Percentiles rank a stretch among this genome's conserved stretches.
Evolutionary conservation across 192 early-diverging fungal genomes (phyloP).

Genomic region (Globomyces pollinis-pini): DNA sequence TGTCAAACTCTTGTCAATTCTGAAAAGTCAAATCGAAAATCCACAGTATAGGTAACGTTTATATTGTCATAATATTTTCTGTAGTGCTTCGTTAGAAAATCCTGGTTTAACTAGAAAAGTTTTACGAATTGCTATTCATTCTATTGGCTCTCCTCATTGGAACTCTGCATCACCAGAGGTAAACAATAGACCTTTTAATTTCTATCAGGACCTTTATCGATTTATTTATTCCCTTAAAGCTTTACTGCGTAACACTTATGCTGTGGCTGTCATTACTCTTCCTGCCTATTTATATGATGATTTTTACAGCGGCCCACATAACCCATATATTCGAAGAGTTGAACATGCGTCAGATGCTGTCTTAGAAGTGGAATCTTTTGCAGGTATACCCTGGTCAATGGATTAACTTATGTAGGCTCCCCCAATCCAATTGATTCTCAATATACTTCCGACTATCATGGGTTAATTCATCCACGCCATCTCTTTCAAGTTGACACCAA

Average conservation of each 20-base stretch:
- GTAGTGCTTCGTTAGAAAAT: neutral
- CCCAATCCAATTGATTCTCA: conserved; percentile 42
- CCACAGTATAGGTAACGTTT: neutral
- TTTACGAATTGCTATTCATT: conserved; percentile 73
- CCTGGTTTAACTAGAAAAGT: no score
- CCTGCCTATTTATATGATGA: conserved; percentile 69
- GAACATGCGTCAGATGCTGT: conserved; percentile 81
- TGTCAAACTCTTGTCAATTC: neutral
- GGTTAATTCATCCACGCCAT: conserved; percentile 80
- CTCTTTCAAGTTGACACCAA: conserved; percentile 70
- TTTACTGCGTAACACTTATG: conserved; percentile 69
- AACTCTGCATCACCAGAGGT: neutral
- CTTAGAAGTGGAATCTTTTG: conserved; percentile 89
- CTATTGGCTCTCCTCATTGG: conserved; percentile 78
- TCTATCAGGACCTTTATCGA: conserved; percentile 6
- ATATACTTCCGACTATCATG: conserved; percentile 73
- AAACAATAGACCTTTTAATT: neutral
- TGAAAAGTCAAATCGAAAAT: neutral
- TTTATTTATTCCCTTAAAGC: conserved; percentile 68
- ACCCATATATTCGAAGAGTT: conserved; percentile 51
- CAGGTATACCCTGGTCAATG: conserved; percentile 42
- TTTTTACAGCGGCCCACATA: conserved; percentile 15
- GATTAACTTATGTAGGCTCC: conserved; percentile 23
- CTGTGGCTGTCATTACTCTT: conserved; percentile 70
- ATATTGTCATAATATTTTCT: neutral